Evolutionary conservation across 1,284 basidiomycete genomes (phyloP).

Genomic region (Trichosporon ovoides): DNA sequence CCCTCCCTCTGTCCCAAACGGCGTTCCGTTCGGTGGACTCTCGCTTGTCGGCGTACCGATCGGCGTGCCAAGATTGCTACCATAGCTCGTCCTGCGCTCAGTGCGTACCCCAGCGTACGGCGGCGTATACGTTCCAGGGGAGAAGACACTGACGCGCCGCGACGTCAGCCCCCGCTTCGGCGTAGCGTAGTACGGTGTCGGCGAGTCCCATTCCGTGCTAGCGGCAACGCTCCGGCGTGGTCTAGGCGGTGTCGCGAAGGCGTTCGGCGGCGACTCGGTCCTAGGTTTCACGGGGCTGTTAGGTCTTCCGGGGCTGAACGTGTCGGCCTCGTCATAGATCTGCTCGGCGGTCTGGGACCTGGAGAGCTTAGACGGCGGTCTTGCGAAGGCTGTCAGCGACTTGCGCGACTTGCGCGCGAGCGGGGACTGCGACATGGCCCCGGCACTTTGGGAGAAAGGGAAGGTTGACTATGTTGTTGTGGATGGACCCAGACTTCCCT

Average conservation of each 20-base stretch:
- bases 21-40: slow-evolving; percentile 41
- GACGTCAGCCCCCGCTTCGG: not conserved
- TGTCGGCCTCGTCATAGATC: slow-evolving; percentile 8
- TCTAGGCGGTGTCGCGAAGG: slow-evolving; percentile 12
- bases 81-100: slow-evolving; percentile 4
- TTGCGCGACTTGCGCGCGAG: slow-evolving; percentile 34
- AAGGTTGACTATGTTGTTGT: not conserved
- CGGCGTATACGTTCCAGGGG: not conserved
- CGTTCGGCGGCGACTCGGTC: slow-evolving; percentile 7
- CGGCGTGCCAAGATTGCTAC: slow-evolving; percentile 16
- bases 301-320: not conserved
- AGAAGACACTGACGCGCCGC: not conserved
- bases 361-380: slow-evolving; percentile 36
- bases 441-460: not conserved
- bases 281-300: not conserved
- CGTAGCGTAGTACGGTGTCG: not conserved
- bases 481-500: no score
- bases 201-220: not conserved
- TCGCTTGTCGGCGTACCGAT: not conserved
- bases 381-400: slow-evolving; percentile 37
- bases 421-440: slow-evolving; percentile 43
- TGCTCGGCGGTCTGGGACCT: slow-evolving; percentile 19
- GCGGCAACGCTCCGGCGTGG: not conserved
- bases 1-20: slow-evolving; percentile 28
- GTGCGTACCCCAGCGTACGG: not conserved